Evolutionary conservation across 148 eudicot species (phyloP), one percentile per base, ranked within the genome.

Genomic region (Cornus suecica): DNA sequence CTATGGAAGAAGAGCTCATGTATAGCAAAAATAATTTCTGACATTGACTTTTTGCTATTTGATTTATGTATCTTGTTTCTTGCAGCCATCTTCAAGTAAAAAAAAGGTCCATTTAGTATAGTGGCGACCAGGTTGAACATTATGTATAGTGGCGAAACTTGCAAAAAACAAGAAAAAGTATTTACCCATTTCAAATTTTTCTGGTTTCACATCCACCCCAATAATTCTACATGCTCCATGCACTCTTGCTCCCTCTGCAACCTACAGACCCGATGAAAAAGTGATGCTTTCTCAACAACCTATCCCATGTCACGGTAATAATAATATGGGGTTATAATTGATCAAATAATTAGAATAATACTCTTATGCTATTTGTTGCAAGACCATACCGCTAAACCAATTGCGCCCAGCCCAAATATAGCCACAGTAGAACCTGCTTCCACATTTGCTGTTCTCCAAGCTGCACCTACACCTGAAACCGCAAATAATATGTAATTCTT

Each of bases 161-260:
- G 16, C 27, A 18, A 72, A 54, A 30, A 6, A 52, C 31, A 31
- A 10, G 48, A 26, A 48, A 52, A n/a, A 29, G 11, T 60, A 28
- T 5, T 69, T 78, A 93, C 98, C 92, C 52, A 69, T 79, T 78
- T 88, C 93, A 65, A 81, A 88, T 72, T 91, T 95, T 20, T 82
- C 81, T 32, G 88, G 88, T 82, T 95, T 95, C n/a, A 92, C 68
- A 79, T 93, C 99, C 7, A 95, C 90, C 10, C 99, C 99, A 31
- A 95, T 92, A 76, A 95, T 95, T 86, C 78, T 88, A 20, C 84
- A 69, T 66, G 99, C 99, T 74, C 99, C 97, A 70, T 94, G 79
- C 29, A 95, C 78, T 72, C 97, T 82, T 75, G 99, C 91, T 78
- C 99, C 99, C 77, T 91, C 99, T 5, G 99, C 96, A 61, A 91